Conservation (phyloP, 164 flowering plant species). For the Tetrastigma voinierianum region DNA sequence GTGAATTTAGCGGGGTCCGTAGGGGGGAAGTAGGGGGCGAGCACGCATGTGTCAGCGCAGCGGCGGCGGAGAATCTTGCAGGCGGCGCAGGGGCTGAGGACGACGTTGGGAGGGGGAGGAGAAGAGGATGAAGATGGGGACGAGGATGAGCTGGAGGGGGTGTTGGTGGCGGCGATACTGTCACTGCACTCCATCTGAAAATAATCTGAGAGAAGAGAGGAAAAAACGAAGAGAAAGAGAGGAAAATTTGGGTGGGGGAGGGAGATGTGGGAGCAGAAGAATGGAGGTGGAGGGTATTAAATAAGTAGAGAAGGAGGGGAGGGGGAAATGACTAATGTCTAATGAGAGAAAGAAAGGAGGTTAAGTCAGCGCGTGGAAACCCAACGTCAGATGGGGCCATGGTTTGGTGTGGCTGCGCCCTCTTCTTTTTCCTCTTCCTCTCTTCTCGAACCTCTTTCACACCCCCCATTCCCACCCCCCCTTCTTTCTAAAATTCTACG, state of each 20-base stretch:
- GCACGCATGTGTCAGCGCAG: slow-evolving; percentile 53
- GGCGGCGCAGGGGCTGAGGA: slow-evolving; percentile 55
- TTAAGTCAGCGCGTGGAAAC: too few relatives aligned
- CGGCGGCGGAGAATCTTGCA: slow-evolving; percentile 54
- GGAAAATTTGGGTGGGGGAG: not conserved
- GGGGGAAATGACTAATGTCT: too few relatives aligned
- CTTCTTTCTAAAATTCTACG: too few relatives aligned
- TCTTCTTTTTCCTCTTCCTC: too few relatives aligned
- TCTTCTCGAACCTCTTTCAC: too few relatives aligned
- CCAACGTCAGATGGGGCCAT: too few relatives aligned
- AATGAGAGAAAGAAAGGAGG: too few relatives aligned
- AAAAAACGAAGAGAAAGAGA: not conserved
- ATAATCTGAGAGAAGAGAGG: not conserved
- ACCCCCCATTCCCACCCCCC: too few relatives aligned
- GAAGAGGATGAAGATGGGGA: slow-evolving; percentile 9
- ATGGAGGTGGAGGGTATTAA: too few relatives aligned
- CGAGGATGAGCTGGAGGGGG: not conserved
- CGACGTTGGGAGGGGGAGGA: slow-evolving; percentile 19
- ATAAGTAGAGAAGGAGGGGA: too few relatives aligned
- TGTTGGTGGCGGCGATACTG: not conserved
- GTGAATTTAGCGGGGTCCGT: slow-evolving; percentile 53
- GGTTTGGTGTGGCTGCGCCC: too few relatives aligned
- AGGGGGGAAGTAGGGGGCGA: slow-evolving; percentile 63
- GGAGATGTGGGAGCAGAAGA: slow-evolving; percentile 1
- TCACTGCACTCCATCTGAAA: slow-evolving; percentile 20